Base-by-base conservation (phyloP, 768 basidiomycete genomes). In the Kwoniella shandongensis region DNA sequence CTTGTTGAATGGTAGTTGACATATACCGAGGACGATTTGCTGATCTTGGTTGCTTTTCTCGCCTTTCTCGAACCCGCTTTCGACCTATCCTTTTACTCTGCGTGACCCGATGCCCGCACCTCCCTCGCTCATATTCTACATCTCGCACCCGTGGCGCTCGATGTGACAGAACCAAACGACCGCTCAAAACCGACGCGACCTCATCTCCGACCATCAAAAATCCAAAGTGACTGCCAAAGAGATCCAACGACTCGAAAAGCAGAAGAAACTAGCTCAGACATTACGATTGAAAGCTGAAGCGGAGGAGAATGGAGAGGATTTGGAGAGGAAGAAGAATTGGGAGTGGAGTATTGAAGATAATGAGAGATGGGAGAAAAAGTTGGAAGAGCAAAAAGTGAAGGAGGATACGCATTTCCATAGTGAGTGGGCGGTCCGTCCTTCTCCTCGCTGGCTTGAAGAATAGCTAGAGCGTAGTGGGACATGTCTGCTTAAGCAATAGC, bases 271-370 rank as follows among this genome's bases (percentile, higher is more conserved):
- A 18, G 92, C 91, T 0, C 94, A 97, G 78, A 84, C 80, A 17
- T 77, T 98, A 65, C 84, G 91, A 18, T 78, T 84, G 56, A 91
- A 92, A 77, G 85, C 87, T 2, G 89, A 93, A 61, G 91, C 91
- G 1, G 88, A 89, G 76, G 92, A 91, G 50, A 81, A 83, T 0
- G 94, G 92, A n/a, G 90, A 91, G 74, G 93, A 97, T 72, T 80
- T 90, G 5, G 90, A 94, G 74, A 79, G 92, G 60, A 83, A 84
- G 72, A 91, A 89, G 82, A 91, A 91, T 70, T 97, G 91, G 91
- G 89, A 91, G 67, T 92, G 88, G 80, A 88, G 88, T 25, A 85
- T 96, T 55, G 91, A 97, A 78, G 91, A 97, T 78, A 94, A 92
- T 71, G 91, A 98, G 60, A 81, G 85, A 54, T 99, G 96, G 96